phyloP scores from a whole-genome alignment of 192 early-diverging fungal species.

The Cladochytrium replicatum region DNA sequence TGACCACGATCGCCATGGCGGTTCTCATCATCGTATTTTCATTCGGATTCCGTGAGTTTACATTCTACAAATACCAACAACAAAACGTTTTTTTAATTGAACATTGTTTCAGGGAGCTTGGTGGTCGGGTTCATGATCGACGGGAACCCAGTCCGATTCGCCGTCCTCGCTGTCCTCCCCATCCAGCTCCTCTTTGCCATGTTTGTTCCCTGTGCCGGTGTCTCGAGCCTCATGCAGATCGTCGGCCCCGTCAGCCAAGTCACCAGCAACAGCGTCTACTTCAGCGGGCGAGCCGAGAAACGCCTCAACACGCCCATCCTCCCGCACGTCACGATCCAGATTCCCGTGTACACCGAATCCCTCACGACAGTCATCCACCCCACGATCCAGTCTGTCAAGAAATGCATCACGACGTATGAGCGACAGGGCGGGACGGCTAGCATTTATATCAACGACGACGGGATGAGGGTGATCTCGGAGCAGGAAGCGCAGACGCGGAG shows the following conservation, averaged over 20 bases:
- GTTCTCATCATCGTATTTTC: no score
- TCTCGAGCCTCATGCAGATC: neutral
- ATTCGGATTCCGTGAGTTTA: no score
- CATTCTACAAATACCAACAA: no score
- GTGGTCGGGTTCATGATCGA: no score
- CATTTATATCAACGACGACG: slow-evolving; percentile 17
- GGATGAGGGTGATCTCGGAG: slow-evolving; percentile 11
- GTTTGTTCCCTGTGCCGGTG: neutral
- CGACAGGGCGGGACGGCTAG: slow-evolving; percentile 6
- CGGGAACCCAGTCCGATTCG: no score
- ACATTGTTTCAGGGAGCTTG: no score
- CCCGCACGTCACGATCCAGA: slow-evolving; percentile 15
- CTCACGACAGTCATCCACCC: slow-evolving; percentile 13
- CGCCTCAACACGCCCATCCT: slow-evolving; percentile 8
- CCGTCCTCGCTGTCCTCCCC: no score
- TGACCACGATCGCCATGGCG: no score
- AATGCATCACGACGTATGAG: slow-evolving; percentile 9
- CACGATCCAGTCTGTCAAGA: slow-evolving; percentile 11
- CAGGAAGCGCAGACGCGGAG: slow-evolving; percentile 9
- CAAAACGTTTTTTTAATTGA: no score
- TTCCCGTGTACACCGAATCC: slow-evolving; percentile 15
- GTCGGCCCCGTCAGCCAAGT: slow-evolving; percentile 15
- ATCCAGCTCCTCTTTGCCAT: no score
- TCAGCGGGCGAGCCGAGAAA: slow-evolving; percentile 14
- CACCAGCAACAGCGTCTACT: slow-evolving; percentile 7